Evolutionary conservation across 441 rosid genomes (phyloP).

Genomic region (Gossypium trilobum): DNA sequence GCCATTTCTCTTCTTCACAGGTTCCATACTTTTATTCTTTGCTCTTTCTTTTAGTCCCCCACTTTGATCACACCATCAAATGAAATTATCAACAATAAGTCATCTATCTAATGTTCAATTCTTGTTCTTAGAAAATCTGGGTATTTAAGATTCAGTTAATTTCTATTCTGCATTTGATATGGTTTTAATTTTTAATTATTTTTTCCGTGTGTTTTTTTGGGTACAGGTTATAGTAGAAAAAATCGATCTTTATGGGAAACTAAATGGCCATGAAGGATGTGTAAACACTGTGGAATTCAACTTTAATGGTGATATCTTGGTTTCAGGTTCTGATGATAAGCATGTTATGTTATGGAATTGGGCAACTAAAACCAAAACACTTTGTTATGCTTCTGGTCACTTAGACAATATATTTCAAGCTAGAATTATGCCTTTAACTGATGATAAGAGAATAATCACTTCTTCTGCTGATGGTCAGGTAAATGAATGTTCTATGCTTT

Average conservation of each 20-base stretch:
- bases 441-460: slow-evolving; percentile 46
- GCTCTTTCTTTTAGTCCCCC: neutral
- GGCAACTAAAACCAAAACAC: slow-evolving; percentile 21
- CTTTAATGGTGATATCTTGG: slow-evolving; percentile 46
- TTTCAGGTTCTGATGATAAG: slow-evolving; percentile 67
- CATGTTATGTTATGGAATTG: slow-evolving; percentile 51
- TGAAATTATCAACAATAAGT: neutral
- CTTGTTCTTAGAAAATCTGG: neutral
- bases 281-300: slow-evolving; percentile 52
- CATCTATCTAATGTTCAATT: neutral
- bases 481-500: slow-evolving; percentile 20
- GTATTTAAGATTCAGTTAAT: neutral
- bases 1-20: slow-evolving; percentile 37
- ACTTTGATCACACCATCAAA: neutral
- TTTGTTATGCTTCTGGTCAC: slow-evolving; percentile 52
- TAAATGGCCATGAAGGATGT: slow-evolving; percentile 58
- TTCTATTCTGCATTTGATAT: neutral
- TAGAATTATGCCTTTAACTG: slow-evolving; percentile 50
- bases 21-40: neutral
- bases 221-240: slow-evolving; percentile 38
- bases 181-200: too few relatives aligned
- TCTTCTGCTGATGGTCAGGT: slow-evolving; percentile 61
- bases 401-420: slow-evolving; percentile 51
- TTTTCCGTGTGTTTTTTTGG: slow-evolving; percentile 3
- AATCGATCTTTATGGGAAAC: slow-evolving; percentile 38